These are phyloP conservation scores for Kurtzmaniella natalensis DNA, from an alignment of 1,139 yeast genomes.

Conservation along the genomic window DNA sequence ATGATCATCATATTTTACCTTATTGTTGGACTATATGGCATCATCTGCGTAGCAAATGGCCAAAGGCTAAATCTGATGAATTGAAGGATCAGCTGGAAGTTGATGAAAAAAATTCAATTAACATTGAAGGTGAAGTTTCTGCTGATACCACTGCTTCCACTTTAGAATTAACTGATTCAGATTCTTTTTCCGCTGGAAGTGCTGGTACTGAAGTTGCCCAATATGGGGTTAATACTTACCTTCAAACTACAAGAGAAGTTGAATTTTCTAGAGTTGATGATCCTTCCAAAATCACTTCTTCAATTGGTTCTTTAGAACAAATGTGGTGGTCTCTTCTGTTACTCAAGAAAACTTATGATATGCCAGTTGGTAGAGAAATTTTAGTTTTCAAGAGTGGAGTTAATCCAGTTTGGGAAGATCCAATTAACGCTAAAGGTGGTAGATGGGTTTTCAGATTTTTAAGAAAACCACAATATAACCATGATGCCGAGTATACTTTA, in stretches of 20 bases:
- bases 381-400: slow-evolving; percentile 61
- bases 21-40: slow-evolving; percentile 51
- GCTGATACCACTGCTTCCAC: slow-evolving; percentile 1
- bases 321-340: slow-evolving; percentile 53
- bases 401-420: slow-evolving; percentile 72
- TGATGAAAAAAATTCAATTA: slow-evolving; percentile 15
- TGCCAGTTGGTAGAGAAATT: slow-evolving; percentile 54
- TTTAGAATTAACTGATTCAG: not conserved
- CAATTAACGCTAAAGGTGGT: slow-evolving; percentile 59
- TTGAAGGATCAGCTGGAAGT: slow-evolving; percentile 10
- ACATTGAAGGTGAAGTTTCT: not conserved
- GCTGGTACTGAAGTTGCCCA: slow-evolving; percentile 6
- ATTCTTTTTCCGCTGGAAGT: not conserved
- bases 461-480: slow-evolving; percentile 18
- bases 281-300: slow-evolving; percentile 20
- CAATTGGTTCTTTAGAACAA: slow-evolving; percentile 54
- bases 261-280: slow-evolving; percentile 23
- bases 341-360: slow-evolving; percentile 43
- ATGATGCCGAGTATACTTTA: slow-evolving; percentile 12
- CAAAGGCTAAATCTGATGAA: slow-evolving; percentile 15
- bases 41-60: slow-evolving; percentile 30
- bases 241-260: slow-evolving; percentile 40
- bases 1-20: slow-evolving; percentile 37
- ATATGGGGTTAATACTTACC: slow-evolving; percentile 36
- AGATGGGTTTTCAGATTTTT: slow-evolving; percentile 59